phyloP scores from a whole-genome alignment of 805 yeast species.

The Maudiozyma turicensis region DNA sequence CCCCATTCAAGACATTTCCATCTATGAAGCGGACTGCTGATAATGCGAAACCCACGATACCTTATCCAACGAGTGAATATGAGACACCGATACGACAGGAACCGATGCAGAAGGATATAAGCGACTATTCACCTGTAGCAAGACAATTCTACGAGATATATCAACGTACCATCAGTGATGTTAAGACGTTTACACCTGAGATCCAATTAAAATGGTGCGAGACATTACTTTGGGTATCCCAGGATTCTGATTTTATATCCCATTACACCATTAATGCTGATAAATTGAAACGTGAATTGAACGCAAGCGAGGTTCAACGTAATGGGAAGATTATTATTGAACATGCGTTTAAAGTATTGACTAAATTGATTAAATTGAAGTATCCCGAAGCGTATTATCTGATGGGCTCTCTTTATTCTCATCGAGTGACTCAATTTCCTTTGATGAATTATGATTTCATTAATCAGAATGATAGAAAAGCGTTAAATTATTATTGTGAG shows the following conservation, averaged over 20 bases:
- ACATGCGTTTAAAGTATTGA: constrained; percentile 51
- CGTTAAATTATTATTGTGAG: constrained; percentile 48
- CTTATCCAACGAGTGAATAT: background rate
- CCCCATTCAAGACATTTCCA: background rate
- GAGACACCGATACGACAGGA: background rate
- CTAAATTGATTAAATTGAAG: constrained; percentile 42
- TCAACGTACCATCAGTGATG: constrained; percentile 18
- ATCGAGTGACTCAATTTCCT: constrained; percentile 28
- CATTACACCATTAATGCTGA: constrained; percentile 41
- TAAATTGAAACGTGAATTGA: constrained; percentile 31
- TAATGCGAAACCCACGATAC: background rate
- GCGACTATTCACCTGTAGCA: constrained; percentile 11
- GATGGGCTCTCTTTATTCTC: constrained; percentile 53
- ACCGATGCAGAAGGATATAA: background rate
- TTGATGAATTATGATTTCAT: constrained; percentile 17
- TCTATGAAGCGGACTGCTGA: background rate
- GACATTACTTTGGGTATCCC: constrained; percentile 39
- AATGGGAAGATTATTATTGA: constrained; percentile 47
- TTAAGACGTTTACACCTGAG: constrained; percentile 34
- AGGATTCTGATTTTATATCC: constrained; percentile 33
- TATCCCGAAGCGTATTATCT: constrained; percentile 47
- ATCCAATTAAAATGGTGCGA: constrained; percentile 61
- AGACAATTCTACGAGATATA: constrained; percentile 18
- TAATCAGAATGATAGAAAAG: constrained; percentile 47
- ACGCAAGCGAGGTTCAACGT: constrained; percentile 36